Evolutionary conservation across 73 alveolate species (phyloP).

Genomic region (Paramecium sexaurelia): DNA sequence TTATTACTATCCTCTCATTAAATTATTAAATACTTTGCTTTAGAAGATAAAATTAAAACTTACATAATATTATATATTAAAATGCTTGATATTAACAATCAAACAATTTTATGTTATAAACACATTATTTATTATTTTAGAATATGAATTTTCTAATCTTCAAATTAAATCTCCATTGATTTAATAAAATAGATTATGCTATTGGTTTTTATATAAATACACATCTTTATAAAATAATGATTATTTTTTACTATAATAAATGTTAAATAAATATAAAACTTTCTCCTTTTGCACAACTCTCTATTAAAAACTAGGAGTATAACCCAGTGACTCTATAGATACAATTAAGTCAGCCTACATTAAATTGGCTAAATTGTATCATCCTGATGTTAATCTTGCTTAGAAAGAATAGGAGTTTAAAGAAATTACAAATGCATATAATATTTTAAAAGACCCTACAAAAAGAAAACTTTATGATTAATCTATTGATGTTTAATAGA

Average conservation of each 20-base stretch:
- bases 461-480: conserved; percentile 24
- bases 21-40: too few relatives aligned
- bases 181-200: too few relatives aligned
- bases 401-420: not conserved
- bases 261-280: not conserved
- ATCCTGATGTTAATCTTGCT: conserved; percentile 14
- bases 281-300: not conserved
- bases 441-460: conserved; percentile 46
- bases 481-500: not conserved
- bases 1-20: not conserved
- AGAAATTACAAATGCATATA: conserved; percentile 38
- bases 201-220: too few relatives aligned
- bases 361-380: conserved; percentile 32
- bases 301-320: conserved; percentile 22
- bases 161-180: too few relatives aligned
- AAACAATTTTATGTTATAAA: too few relatives aligned
- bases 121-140: too few relatives aligned
- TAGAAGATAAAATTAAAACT: too few relatives aligned
- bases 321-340: not conserved
- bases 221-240: not conserved
- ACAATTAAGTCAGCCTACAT: conserved; percentile 3
- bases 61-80: too few relatives aligned
- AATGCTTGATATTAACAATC: too few relatives aligned
- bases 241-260: not conserved
- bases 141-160: too few relatives aligned